Evolutionary conservation across 768 basidiomycete genomes (phyloP), one percentile per base, ranked within the genome.

Genomic region (Boletus coccyginus): DNA sequence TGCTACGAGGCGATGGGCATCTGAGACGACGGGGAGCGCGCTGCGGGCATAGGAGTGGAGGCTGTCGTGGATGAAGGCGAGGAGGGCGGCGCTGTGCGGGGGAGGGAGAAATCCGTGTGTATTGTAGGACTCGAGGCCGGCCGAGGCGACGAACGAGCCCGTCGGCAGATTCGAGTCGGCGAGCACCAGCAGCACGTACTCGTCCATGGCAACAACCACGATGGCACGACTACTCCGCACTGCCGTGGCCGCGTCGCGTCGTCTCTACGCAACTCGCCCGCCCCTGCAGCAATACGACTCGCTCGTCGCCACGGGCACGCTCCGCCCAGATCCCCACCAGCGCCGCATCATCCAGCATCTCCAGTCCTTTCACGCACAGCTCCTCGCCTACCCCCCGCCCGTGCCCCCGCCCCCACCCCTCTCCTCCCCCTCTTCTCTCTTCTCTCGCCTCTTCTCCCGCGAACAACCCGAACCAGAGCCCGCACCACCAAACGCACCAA

Each of bases 141-240:
- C 83, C 1, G 94, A 97, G 1, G 95, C 92, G 56, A 98, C 92
- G 70, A 99, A 99, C 2, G 96, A 89, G 36, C 97, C 97, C 0
- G 96, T 98, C 3, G 97, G 97, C 4, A 99, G 85, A 71, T 96
- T 98, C 58, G 92, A 90, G 75, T 96, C 94, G 0, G 91, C 81
- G 42, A 96, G 81, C 36, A 95, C 78, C 39, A 94, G 81, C 17
- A 93, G 77, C 32, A 93, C 73, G 70, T 89, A 91, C 0, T 74
- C 71, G 71, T 75, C 72, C 61, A 62, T 64, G 43, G 7, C 21
- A 21, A 21, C 21, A 21, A 21, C 21, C 21, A 21, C 21, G 21
- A 21, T 21, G 21, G 21, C 21, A 21, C 21, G 21, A 21, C 21
- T 21, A 21, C 21, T 21, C 21, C 21, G 21, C 21, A 21, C 2